Conservation (phyloP, 805 yeast species). For the Nakazawaea ishiwadae region DNA sequence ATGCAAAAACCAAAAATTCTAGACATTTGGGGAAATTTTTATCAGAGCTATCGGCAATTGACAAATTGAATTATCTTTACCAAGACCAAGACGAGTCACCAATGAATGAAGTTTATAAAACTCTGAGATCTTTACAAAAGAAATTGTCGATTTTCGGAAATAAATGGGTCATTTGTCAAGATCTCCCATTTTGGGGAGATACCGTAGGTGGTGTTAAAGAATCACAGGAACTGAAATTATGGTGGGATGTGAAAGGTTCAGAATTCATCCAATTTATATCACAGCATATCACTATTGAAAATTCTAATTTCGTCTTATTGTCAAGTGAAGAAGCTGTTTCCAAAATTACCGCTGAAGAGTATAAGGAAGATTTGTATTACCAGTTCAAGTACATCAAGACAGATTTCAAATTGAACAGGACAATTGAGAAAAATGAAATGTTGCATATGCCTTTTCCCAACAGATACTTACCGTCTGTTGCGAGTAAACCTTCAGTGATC, state of each 20-base stretch:
- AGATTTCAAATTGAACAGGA: constrained; percentile 1
- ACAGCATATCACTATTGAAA: constrained; percentile 22
- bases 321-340: constrained; percentile 20
- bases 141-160: constrained; percentile 26
- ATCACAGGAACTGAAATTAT: constrained; percentile 24
- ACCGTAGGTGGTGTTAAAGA: constrained; percentile 28
- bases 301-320: constrained; percentile 29
- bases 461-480: constrained; percentile 30
- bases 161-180: constrained; percentile 42
- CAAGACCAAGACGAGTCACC: constrained; percentile 32
- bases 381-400: constrained; percentile 33
- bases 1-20: constrained; percentile 6
- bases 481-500: constrained; percentile 23
- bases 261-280: constrained; percentile 30
- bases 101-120: constrained; percentile 42
- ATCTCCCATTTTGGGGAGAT: constrained; percentile 26
- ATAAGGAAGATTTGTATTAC: constrained; percentile 34
- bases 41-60: constrained; percentile 43
- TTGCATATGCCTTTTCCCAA: constrained; percentile 27
- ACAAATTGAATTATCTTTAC: constrained; percentile 40
- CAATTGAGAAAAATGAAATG: not conserved
- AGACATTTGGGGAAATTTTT: constrained; percentile 34
- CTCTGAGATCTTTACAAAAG: constrained; percentile 35
- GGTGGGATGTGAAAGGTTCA: constrained; percentile 40
- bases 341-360: not conserved